Conservation (phyloP, 768 basidiomycete genomes). For the Gloeophyllum trabeum region DNA sequence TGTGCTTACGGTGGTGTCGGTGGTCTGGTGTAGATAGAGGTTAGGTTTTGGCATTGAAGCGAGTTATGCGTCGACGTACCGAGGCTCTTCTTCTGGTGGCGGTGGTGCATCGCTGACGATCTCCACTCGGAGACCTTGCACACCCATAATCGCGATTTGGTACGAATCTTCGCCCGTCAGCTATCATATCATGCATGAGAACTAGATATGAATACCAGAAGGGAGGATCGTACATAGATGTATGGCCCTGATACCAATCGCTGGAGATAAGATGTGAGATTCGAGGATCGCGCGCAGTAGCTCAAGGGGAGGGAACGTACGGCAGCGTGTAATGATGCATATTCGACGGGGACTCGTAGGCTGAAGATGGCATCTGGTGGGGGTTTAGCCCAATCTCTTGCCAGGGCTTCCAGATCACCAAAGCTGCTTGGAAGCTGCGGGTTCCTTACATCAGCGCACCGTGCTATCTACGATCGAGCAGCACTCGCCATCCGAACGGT, state of each 20-base stretch:
- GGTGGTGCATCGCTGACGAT: conserved; percentile 81
- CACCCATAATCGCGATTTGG: conserved; percentile 78
- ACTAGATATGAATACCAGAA: conserved; percentile 6
- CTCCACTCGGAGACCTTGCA: conserved; percentile 75
- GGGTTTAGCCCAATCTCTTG: conserved; percentile 80
- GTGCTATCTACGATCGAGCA: background rate
- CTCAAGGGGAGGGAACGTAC: conserved; percentile 32
- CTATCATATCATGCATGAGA: conserved; percentile 22
- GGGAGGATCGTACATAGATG: conserved; percentile 48
- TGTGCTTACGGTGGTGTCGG: conserved; percentile 40
- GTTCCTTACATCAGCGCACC: no score
- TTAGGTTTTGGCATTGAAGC: no score
- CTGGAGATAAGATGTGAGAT: conserved; percentile 24
- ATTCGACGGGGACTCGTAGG: conserved; percentile 80
- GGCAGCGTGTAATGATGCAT: conserved; percentile 73
- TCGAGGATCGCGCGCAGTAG: conserved; percentile 5
- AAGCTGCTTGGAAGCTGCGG: no score
- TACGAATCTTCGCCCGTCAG: conserved; percentile 80
- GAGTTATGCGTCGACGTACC: conserved; percentile 61
- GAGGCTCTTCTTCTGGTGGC: conserved; percentile 68
- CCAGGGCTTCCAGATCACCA: conserved; percentile 76
- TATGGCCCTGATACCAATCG: conserved; percentile 73
- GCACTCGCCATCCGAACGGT: conserved; percentile 59
- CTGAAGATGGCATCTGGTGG: conserved; percentile 69
- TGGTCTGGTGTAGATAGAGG: no score